Base-by-base conservation (phyloP, 169 alveolate species). In the Plasmodium relictum region DNA sequence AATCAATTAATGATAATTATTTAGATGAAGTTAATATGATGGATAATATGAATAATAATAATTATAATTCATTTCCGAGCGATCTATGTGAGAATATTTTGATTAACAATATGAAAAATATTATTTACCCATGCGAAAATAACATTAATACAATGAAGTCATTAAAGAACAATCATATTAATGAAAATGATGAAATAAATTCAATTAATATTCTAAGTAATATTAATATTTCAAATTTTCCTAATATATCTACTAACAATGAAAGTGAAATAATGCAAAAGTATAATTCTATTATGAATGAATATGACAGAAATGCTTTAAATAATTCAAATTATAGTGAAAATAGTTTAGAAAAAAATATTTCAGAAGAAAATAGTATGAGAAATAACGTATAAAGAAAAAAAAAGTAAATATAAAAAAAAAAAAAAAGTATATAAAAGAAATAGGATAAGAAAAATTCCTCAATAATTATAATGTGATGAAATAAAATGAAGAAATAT, bases 281-380 rank as follows among this genome's bases (percentile, higher is more conserved):
- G n/a, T 42, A 45, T 70, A 65, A 65, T 52, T 16, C 44, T 50
- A 44, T 78, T 10, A 54, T 59, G 66, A 74, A 74, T 74, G 88
- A 74, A 8, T 74, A 74, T 44, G 65, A 52, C 3, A 54, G 6
- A 1, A 74, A 39, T 56, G 45, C 61, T 22, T 52, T 41, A 24
- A 68, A 61, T 22, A 52, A 61, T 7, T 20, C 52, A 5, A 74
- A 20, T 54, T 54, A 54, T 48, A 63, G 16, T 22, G 24, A 16
- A 14, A 31, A 20, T 18, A 54, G 58, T 42, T 44, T 44, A 14
- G 58, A 74, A 16, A 45, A 52, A 6, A 66, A n/a, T 68, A 18
- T 56, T 9, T 26, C 88, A 12, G 65, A 48, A 20, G 72, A 42
- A 16, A 39, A 20, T 16, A 62, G 39, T 52, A 45, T 74, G 88